Conservation (phyloP, 306 rosid genomes). For the Trifolium fragiferum region DNA sequence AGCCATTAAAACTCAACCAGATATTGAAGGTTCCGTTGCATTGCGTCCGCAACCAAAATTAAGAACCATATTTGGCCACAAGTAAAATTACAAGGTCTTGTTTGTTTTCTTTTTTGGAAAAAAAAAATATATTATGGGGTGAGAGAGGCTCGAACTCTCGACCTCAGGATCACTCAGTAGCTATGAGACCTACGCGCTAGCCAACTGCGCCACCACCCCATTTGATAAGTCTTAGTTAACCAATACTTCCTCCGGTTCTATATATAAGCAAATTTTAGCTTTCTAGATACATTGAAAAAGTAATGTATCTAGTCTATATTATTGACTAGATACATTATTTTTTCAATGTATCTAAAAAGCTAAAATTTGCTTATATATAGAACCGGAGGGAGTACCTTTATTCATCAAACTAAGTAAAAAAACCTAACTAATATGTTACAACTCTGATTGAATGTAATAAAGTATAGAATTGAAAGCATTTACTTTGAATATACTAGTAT, state of each 20-base stretch:
- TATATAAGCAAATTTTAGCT: too few species aligned
- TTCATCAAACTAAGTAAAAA: background rate
- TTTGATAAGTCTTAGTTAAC: background rate
- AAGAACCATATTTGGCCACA: background rate
- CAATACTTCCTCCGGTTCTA: background rate
- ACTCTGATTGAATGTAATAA: background rate
- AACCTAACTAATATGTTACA: background rate
- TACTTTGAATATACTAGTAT: background rate
- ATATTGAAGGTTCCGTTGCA: too few species aligned
- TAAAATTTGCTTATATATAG: too few species aligned
- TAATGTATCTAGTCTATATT: too few species aligned
- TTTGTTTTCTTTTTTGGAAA: too few species aligned
- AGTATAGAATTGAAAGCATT: background rate
- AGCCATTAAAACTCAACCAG: background rate
- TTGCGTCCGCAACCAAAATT: background rate
- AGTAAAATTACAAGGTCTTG: background rate
- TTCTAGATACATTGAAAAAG: too few species aligned
- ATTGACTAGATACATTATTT: too few species aligned
- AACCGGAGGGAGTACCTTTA: too few species aligned
- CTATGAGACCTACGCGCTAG: constrained; percentile 70
- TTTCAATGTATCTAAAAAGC: too few species aligned
- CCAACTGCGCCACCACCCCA: constrained; percentile 71
- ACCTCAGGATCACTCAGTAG: constrained; percentile 57
- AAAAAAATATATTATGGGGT: constrained; percentile 41
- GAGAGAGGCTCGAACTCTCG: constrained; percentile 66